Percentiles rank a stretch among this genome's conserved stretches.
phyloP scores from a whole-genome alignment of 2,329 filamentous ascomycete species.

The Trichoderma sp. region DNA sequence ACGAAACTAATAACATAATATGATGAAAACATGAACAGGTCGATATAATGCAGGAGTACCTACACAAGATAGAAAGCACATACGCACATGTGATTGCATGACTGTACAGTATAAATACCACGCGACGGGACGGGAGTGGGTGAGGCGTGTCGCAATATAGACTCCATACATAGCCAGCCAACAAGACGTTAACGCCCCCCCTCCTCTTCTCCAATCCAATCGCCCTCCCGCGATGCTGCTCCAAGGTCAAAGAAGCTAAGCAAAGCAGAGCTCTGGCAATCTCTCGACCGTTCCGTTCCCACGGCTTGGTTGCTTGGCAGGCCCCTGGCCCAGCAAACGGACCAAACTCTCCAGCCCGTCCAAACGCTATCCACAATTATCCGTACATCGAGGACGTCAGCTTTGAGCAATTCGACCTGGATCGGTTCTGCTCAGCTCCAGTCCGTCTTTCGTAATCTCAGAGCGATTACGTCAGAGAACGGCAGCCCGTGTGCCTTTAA shows the following conservation, averaged over 20 bases:
- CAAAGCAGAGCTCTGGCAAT: background rate
- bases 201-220: background rate
- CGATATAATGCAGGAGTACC: background rate
- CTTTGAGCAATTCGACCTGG: background rate
- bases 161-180: background rate
- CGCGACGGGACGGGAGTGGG: background rate
- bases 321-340: constrained; percentile 1
- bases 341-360: constrained; percentile 15
- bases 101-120: background rate
- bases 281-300: background rate
- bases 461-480: constrained; percentile 14
- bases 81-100: constrained; percentile 12
- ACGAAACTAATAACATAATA: background rate
- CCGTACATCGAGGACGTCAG: constrained; percentile 18
- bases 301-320: background rate
- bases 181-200: background rate
- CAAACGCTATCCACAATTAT: background rate
- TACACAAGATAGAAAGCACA: background rate
- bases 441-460: background rate
- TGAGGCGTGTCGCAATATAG: background rate
- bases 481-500: background rate
- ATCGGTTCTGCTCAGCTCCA: constrained; percentile 9
- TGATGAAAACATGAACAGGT: background rate
- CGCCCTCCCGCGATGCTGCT: background rate
- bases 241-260: background rate